Evolutionary conservation across 768 basidiomycete species (phyloP), one percentile per base, ranked within the genome.

Genomic region (Ephemerocybe angulata): DNA sequence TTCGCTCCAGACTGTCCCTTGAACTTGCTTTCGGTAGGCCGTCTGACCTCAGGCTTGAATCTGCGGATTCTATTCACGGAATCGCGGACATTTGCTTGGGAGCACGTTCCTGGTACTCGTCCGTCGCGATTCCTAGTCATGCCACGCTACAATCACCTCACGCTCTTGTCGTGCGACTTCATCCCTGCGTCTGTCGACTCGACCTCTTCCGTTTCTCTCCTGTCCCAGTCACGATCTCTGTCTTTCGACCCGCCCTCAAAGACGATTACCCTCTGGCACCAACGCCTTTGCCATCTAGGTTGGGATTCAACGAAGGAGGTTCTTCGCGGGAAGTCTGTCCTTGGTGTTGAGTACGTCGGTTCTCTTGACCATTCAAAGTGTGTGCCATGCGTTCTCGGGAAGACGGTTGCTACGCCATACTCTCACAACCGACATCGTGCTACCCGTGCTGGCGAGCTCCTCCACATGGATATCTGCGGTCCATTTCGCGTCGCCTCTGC

Each of bases 401-500:
- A 21, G 6, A 11, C 22, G 19, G 13, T 6, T 15, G 13, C 13
- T 7, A 6, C 19, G 10, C 19, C 40, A 6, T 42, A 7, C 19
- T 7, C 19, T 7, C 40, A 42, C 35, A 48, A 57, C 13, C 57
- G 43, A 17, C 31, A 55, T 29, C 51, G 54, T 6, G 60, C 63
- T 0, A 1, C 31, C 0, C 1, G 44, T 0, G 25, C 65, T 22
- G 59, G 65, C 7, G 62, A 65, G 3, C 56, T 68, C 1, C 41
- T 69, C 1, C 69, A 70, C 21, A 58, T 64, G 17, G 66, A 69
- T 33, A 49, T 52, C 0, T 68, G 64, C 50, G 66, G 65, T 0
- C 69, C 67, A 4, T 69, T 64, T 15, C 60, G 63, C 0, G 35
- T 56, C 0, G 25, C 17, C 0, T 60, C 65, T 3, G 63, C 53